A percentile compares a stretch with the other conserved stretches of the same genome.
Evolutionary conservation across 805 yeast genomes (phyloP).

Genomic region (Candida boleticola): DNA sequence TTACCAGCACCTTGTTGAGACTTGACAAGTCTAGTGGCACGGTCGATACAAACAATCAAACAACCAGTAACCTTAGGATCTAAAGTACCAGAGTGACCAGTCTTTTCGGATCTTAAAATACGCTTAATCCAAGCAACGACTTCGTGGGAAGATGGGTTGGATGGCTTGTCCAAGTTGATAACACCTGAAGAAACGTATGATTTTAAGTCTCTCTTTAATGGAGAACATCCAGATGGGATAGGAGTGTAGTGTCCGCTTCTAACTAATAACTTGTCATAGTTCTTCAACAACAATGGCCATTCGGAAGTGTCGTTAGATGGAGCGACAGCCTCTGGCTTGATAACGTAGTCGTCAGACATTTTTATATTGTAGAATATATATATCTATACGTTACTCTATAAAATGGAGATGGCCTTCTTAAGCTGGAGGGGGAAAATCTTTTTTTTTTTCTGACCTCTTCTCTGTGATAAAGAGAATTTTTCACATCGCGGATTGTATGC

Average conservation of each 20-base stretch:
- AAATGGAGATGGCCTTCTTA: neutral
- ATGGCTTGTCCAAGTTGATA: conserved; percentile 95
- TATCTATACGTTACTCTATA: no score
- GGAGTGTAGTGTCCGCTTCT: conserved; percentile 98
- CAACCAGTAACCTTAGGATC: conserved; percentile 99
- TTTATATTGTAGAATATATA: conserved; percentile 3
- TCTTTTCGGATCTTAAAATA: conserved; percentile 91
- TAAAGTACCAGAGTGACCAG: conserved; percentile 98
- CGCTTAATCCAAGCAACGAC: conserved; percentile 99
- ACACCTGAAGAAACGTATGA: conserved; percentile 92
- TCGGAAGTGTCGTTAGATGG: conserved; percentile 84
- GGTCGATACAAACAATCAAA: conserved; percentile 94
- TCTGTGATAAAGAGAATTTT: conserved; percentile 4
- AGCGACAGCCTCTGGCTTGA: conserved; percentile 82
- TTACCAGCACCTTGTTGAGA: conserved; percentile 99
- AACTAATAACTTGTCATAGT: conserved; percentile 89
- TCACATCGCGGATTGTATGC: conserved; percentile 1
- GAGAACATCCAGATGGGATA: conserved; percentile 92
- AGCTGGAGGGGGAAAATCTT: conserved; percentile 5
- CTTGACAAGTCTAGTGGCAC: conserved; percentile 97
- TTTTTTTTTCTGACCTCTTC: neutral
- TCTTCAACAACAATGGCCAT: conserved; percentile 93
- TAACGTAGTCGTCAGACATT: conserved; percentile 71
- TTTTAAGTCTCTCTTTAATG: conserved; percentile 89
- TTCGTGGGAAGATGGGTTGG: conserved; percentile 98